phyloP scores from a whole-genome alignment of 768 basidiomycete species.

The Tulasnella sp. region DNA sequence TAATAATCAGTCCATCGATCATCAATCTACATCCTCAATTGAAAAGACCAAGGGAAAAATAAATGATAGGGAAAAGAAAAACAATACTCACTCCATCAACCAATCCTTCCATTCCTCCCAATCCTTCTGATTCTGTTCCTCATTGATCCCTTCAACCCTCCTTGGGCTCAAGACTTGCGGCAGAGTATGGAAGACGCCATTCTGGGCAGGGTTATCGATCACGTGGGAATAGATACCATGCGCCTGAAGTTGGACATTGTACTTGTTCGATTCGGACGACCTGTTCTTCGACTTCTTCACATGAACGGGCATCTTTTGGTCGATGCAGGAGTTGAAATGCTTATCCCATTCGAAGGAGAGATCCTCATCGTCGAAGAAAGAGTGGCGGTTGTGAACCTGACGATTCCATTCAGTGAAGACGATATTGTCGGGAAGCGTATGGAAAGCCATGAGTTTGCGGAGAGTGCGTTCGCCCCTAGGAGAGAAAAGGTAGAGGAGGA shows the following conservation, averaged over 20 bases:
- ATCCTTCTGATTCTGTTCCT: slow-evolving; percentile 4
- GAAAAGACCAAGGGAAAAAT: no score
- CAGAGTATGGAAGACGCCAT: slow-evolving; percentile 12
- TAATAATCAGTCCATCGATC: no score
- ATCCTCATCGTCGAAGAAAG: not conserved
- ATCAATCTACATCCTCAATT: no score
- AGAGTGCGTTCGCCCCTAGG: slow-evolving; percentile 27
- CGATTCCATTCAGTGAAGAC: slow-evolving; percentile 16
- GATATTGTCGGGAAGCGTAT: slow-evolving; percentile 20
- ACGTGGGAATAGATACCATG: not conserved
- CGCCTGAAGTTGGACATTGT: slow-evolving; percentile 13
- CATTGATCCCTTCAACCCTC: not conserved
- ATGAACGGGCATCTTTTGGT: slow-evolving; percentile 11
- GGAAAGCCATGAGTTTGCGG: slow-evolving; percentile 28
- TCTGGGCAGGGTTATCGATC: slow-evolving; percentile 1
- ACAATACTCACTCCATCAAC: slow-evolving; percentile 11
- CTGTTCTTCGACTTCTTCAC: slow-evolving; percentile 9
- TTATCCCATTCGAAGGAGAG: slow-evolving; percentile 11
- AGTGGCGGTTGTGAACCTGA: no score
- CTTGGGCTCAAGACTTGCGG: slow-evolving; percentile 11
- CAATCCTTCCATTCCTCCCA: slow-evolving; percentile 18
- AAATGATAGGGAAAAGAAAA: not conserved
- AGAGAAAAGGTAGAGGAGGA: slow-evolving; percentile 30
- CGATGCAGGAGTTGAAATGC: slow-evolving; percentile 10
- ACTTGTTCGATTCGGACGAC: slow-evolving; percentile 6